Evolutionary conservation across 495 filamentous ascomycete genomes (phyloP).

Genomic region (Rusavskia elegans): DNA sequence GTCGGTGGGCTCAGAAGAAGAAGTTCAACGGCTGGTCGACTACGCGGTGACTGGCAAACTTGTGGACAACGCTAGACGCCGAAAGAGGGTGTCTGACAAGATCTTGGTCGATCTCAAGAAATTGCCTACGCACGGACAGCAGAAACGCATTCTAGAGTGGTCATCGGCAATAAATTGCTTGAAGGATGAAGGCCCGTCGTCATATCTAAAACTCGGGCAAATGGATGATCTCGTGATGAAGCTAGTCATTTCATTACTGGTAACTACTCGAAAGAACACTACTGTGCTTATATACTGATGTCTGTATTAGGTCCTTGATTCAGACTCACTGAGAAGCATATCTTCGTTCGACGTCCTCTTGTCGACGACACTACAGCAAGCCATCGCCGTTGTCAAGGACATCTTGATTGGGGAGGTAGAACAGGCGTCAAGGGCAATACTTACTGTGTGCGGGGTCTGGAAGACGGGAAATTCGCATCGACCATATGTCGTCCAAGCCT

Average conservation of each 20-base stretch:
- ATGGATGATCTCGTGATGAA: neutral
- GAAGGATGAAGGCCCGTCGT: neutral
- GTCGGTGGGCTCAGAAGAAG: neutral
- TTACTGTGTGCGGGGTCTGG: conserved; percentile 1
- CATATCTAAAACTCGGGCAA: neutral
- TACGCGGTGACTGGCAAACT: neutral
- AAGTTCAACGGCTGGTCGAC: neutral
- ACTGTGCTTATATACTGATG: neutral
- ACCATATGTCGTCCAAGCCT: neutral
- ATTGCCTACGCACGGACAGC: neutral
- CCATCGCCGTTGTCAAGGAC: conserved; percentile 10
- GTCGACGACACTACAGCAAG: conserved; percentile 16
- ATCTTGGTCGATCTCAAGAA: neutral
- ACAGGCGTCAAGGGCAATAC: neutral
- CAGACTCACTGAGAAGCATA: neutral
- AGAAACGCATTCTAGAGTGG: neutral
- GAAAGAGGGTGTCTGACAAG: neutral
- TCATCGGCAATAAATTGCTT: neutral
- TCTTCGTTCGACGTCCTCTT: neutral
- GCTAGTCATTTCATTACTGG: neutral
- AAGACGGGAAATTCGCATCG: neutral
- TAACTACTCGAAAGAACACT: too few species aligned
- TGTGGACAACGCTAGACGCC: too few species aligned
- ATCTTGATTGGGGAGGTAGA: conserved; percentile 9
- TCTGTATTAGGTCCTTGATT: neutral